Conservation (phyloP, 176 grass and related monocot genomes). For the Microstegium vimineum region DNA sequence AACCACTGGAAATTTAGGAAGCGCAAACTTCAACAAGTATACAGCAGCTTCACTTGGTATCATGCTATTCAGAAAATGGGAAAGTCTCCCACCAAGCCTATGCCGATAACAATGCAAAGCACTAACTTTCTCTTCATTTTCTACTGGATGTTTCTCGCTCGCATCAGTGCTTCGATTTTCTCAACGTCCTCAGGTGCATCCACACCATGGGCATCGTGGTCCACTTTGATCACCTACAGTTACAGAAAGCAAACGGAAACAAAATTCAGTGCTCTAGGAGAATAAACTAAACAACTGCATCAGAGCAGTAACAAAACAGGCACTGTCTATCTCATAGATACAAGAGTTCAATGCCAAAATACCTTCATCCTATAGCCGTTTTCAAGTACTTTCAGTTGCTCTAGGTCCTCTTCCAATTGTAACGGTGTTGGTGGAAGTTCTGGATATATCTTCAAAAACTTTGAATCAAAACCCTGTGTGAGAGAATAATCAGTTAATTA, state of each 20-base stretch:
- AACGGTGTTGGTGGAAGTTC: conserved; percentile 65
- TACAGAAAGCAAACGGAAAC: not conserved
- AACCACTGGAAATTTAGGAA: not conserved
- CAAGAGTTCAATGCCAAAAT: conserved; percentile 23
- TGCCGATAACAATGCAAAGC: not conserved
- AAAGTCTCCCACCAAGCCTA: not conserved
- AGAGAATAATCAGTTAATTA: not conserved
- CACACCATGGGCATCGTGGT: conserved; percentile 95
- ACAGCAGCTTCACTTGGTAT: not conserved
- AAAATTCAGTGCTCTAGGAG: not conserved
- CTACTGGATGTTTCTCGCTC: conserved; percentile 69
- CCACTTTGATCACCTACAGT: conserved; percentile 90
- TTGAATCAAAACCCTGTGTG: conserved; percentile 76
- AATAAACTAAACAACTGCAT: not conserved
- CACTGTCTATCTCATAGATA: not conserved
- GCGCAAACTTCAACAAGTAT: not conserved
- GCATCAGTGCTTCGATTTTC: conserved; percentile 88
- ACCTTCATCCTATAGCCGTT: conserved; percentile 98
- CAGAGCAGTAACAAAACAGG: not conserved
- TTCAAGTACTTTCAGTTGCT: conserved; percentile 98
- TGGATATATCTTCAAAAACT: conserved; percentile 91
- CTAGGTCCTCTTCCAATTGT: conserved; percentile 92
- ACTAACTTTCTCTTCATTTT: not conserved
- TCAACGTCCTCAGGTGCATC: conserved; percentile 75
- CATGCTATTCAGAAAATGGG: not conserved